These are phyloP conservation scores for Lentinula raphanica DNA, from an alignment of 768 basidiomycete species.

Conservation along the genomic window DNA sequence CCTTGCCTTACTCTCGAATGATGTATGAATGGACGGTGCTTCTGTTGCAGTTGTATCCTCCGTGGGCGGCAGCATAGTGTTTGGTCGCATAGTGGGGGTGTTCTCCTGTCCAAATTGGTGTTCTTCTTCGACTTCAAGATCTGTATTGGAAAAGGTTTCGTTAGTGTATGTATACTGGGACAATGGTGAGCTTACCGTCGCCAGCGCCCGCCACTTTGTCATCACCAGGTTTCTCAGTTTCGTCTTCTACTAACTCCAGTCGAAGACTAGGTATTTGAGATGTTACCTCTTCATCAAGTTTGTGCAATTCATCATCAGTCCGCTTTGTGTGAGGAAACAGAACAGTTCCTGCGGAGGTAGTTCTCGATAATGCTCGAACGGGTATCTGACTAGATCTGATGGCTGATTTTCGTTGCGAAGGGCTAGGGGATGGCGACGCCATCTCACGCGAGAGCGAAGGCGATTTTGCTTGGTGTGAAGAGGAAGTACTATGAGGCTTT, in stretches of 20 bases:
- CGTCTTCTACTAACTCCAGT: neutral
- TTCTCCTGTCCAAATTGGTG: constrained; percentile 17
- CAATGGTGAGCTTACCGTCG: neutral
- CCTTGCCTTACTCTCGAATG: constrained; percentile 11
- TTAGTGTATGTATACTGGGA: neutral
- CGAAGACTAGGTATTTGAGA: neutral
- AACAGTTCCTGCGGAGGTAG: neutral
- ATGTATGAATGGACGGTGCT: neutral
- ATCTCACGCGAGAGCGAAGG: neutral
- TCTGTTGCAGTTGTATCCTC: constrained; percentile 8
- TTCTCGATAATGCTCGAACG: constrained; percentile 34
- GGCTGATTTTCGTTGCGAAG: neutral
- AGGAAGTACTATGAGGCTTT: neutral
- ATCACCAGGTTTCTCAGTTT: neutral
- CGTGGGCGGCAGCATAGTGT: constrained; percentile 13
- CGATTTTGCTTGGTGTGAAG: neutral
- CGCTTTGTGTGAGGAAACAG: neutral
- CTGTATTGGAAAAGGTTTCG: neutral
- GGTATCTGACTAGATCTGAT: constrained; percentile 37
- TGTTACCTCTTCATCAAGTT: neutral
- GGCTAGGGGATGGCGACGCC: neutral
- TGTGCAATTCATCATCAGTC: neutral
- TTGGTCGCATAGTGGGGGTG: constrained; percentile 17
- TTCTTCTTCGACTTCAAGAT: constrained; percentile 1
- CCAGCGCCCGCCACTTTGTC: neutral